phyloP scores from a whole-genome alignment of 805 yeast species.

The Nadsonia fulvescens region DNA sequence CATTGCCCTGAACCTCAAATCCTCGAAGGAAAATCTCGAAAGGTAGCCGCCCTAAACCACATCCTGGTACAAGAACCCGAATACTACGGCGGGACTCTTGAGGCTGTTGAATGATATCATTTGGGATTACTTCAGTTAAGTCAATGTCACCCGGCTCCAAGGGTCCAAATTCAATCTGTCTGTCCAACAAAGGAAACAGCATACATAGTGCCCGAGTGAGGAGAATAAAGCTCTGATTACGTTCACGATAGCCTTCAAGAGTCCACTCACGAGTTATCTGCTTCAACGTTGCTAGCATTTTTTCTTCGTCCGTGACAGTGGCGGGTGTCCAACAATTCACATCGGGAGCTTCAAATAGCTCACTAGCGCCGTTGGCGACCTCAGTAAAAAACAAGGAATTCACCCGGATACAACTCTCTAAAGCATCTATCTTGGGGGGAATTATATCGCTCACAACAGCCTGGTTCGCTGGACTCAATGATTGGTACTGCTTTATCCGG shows the following conservation, averaged over 20 bases:
- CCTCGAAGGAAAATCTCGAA: constrained; percentile 35
- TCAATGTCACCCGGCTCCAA: too few species aligned
- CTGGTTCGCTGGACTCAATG: too few species aligned
- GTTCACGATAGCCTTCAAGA: constrained; percentile 30
- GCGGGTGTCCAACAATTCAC: constrained; percentile 25
- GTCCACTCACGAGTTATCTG: constrained; percentile 79
- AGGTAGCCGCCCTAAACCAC: constrained; percentile 74
- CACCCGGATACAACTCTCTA: constrained; percentile 7
- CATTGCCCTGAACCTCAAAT: constrained; percentile 53
- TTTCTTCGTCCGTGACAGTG: constrained; percentile 29
- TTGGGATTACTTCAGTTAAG: too few species aligned
- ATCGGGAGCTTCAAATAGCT: constrained; percentile 2
- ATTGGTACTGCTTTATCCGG: too few species aligned
- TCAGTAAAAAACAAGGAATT: constrained; percentile 3
- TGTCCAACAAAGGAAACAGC: constrained; percentile 17
- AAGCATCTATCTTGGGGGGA: constrained; percentile 10
- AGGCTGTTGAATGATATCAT: too few species aligned
- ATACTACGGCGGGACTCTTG: constrained; percentile 11
- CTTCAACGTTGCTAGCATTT: constrained; percentile 36
- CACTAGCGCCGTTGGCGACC: not conserved
- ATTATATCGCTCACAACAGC: too few species aligned
- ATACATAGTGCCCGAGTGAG: constrained; percentile 26
- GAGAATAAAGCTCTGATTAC: constrained; percentile 36
- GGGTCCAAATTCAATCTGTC: too few species aligned
- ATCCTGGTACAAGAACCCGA: constrained; percentile 61